Evolutionary conservation across 805 yeast genomes (phyloP).

Genomic region (Candida taoyuanica): DNA sequence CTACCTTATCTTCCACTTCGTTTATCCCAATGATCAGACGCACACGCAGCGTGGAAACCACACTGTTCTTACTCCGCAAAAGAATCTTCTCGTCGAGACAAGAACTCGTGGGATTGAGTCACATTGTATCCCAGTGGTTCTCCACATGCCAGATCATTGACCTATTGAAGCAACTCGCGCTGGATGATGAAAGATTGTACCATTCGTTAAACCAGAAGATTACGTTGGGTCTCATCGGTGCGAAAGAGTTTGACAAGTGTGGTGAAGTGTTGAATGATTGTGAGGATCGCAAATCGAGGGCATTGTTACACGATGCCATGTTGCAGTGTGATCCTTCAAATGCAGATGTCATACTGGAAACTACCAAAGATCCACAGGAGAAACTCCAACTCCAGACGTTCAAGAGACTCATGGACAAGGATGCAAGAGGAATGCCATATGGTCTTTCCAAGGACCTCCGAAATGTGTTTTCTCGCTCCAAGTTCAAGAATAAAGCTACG

Average conservation of each 20-base stretch:
- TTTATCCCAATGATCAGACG: slow-evolving; percentile 2
- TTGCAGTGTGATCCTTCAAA: slow-evolving; percentile 2
- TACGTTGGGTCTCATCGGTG: slow-evolving; percentile 1
- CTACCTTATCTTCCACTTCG: slow-evolving; percentile 47
- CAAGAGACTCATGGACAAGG: slow-evolving; percentile 4
- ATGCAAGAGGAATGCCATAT: slow-evolving; percentile 4
- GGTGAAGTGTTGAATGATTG: slow-evolving; percentile 1
- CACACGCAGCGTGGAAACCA: slow-evolving; percentile 3
- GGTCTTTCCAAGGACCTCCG: slow-evolving; percentile 4
- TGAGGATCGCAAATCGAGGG: slow-evolving; percentile 4
- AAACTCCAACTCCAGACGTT: slow-evolving; percentile 6
- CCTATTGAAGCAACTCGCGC: slow-evolving; percentile 1
- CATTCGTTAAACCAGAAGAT: slow-evolving; percentile 13
- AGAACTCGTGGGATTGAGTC: slow-evolving; percentile 5
- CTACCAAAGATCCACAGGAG: neutral
- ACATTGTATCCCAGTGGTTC: slow-evolving; percentile 1
- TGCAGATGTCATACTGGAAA: neutral
- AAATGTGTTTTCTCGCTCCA: slow-evolving; percentile 1
- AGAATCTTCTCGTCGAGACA: slow-evolving; percentile 1
- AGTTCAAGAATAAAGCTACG: slow-evolving; percentile 4
- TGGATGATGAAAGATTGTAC: neutral
- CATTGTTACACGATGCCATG: slow-evolving; percentile 5
- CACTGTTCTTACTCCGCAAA: neutral
- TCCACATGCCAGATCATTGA: slow-evolving; percentile 6
- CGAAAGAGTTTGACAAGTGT: slow-evolving; percentile 1